A percentile compares a stretch with the other conserved stretches of the same genome.
These are phyloP conservation scores for Tetramitus jugosus DNA, from an alignment of 208 protist genomes.

Conservation along the genomic window DNA sequence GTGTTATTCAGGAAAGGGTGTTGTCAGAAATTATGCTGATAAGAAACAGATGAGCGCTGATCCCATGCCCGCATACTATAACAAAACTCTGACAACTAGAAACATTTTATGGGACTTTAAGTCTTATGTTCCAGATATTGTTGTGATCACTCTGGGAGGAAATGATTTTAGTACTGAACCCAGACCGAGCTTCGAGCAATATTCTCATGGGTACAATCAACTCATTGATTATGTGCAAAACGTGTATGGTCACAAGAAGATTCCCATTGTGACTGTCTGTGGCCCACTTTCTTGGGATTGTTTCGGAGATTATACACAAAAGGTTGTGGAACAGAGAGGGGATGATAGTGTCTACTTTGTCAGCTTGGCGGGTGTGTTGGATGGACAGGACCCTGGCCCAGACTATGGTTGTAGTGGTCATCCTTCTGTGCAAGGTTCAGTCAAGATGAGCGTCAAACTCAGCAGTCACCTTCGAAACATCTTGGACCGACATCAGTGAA, in stretches of 20 bases:
- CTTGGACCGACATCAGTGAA: too few relatives aligned
- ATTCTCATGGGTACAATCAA: neutral
- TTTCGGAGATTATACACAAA: too few relatives aligned
- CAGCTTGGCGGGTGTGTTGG: neutral
- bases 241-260: neutral
- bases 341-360: neutral
- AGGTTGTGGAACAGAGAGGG: neutral
- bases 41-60: neutral
- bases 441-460: constrained; percentile 11
- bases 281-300: neutral
- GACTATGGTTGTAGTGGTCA: constrained; percentile 19
- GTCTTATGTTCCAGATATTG: constrained; percentile 11
- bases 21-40: constrained; percentile 16
- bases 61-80: neutral
- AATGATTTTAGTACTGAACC: constrained; percentile 23
- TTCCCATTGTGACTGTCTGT: neutral
- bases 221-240: neutral
- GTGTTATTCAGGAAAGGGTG: constrained; percentile 23
- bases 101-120: constrained; percentile 18
- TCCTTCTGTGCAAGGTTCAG: neutral
- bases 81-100: neutral
- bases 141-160: constrained; percentile 19
- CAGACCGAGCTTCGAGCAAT: constrained; percentile 8
- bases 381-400: neutral
- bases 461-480: too few relatives aligned